phyloP scores from a whole-genome alignment of 306 rosid species.

The Quercus gilva region DNA sequence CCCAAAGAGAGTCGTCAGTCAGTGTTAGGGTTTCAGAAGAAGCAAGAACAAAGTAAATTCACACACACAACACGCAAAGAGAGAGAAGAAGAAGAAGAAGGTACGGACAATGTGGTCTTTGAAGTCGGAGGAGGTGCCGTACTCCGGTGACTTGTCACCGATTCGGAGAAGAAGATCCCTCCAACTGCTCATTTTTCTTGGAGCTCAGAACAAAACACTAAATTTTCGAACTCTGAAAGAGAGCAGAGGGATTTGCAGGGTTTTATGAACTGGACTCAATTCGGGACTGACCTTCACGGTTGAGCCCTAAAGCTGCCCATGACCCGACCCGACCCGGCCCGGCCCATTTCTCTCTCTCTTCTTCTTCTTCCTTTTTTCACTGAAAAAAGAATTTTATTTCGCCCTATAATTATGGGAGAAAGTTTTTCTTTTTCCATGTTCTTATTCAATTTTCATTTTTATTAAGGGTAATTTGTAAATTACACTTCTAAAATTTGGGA shows the following conservation, averaged over 20 bases:
- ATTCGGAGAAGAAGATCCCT: slow-evolving; percentile 82
- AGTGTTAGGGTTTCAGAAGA: neutral
- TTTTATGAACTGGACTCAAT: neutral
- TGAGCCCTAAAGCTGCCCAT: neutral
- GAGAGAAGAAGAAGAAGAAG: neutral
- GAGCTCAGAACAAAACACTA: no score
- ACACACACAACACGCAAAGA: neutral
- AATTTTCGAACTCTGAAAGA: neutral
- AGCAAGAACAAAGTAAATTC: neutral
- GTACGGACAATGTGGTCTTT: slow-evolving; percentile 87
- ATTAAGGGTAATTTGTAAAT: no score
- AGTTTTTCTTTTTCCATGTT: no score
- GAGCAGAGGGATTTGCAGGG: neutral
- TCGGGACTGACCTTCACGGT: neutral
- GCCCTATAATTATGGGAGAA: no score
- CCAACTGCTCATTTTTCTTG: slow-evolving; percentile 64
- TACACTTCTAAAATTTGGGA: fast-evolving
- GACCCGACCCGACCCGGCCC: neutral
- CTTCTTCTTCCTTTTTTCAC: no score
- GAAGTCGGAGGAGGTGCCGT: slow-evolving; percentile 71
- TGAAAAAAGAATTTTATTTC: no score
- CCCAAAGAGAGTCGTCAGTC: no score
- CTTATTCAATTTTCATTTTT: no score
- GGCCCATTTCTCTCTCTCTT: neutral
- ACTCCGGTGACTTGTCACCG: slow-evolving; percentile 85